Evolutionary conservation across 2,329 filamentous ascomycete species (phyloP), one percentile per base, ranked within the genome.

Genomic region (Sclerotinia nivalis): DNA sequence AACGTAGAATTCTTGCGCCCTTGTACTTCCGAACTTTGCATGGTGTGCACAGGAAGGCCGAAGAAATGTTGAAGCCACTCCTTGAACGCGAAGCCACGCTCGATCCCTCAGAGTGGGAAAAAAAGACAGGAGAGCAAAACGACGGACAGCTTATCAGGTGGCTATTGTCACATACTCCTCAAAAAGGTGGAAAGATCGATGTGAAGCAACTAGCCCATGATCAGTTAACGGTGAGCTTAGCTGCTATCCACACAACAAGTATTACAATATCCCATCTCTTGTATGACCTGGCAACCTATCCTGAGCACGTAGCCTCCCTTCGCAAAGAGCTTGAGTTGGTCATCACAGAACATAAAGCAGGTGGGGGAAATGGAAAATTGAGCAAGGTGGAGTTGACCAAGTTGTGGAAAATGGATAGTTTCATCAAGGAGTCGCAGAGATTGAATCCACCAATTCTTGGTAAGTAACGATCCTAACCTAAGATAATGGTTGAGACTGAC

Each of bases 171-270:
- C 52, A 68, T 40, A 60, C 54, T 12, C 40, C 52, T 4, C 40
- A 47, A 2, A 68, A 68, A 12, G 9, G 6, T 28, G 54, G 43
- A 20, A 60, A 47, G 13, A 28, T 50, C 1, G 54, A 68, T 50
- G 28, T 68, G 40, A 47, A 60, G 34, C 52, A 68, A 49, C 28
- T 59, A 9, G 66, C 66, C 8, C 52, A 49, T 47, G 54, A 68
- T 28, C 66, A 60, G 40, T 60, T 68, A 22, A 60, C 43, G 20
- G 66, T 68, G 20, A 68, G 66, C 31, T 50, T 68, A 37, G 66
- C 66, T 34, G 66, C 66, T 45, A 68, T 68, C 50, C 83, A 86
- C 70, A 85, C 84, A 0, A 86, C 83, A 0, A 82, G 82, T 0
- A 72, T 83, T 45, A 79, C 82, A 0, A 73, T 82, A 0, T 84